These are phyloP conservation scores for Pichia sp. DNA, from an alignment of 1,139 yeast genomes.

Conservation along the genomic window DNA sequence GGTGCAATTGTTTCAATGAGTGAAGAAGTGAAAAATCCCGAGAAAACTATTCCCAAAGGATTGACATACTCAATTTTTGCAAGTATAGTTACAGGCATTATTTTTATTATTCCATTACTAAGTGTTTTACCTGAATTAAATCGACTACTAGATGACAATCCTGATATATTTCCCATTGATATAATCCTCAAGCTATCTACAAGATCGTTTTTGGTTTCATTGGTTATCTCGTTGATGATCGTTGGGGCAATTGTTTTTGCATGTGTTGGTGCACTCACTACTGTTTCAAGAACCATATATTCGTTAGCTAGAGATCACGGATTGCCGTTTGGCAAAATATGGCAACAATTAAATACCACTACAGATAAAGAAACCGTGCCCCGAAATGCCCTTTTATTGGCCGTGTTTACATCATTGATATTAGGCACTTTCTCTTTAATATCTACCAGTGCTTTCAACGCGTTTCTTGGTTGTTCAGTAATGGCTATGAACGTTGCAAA, in stretches of 20 bases:
- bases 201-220: conserved; percentile 61
- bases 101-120: conserved; percentile 67
- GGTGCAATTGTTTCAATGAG: conserved; percentile 79
- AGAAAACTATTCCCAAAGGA: conserved; percentile 74
- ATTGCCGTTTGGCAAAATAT: conserved; percentile 61
- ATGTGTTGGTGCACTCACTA: conserved; percentile 74
- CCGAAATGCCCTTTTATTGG: conserved; percentile 63
- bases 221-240: conserved; percentile 61
- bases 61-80: conserved; percentile 62
- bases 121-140: conserved; percentile 66
- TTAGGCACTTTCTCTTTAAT: conserved; percentile 64
- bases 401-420: conserved; percentile 61
- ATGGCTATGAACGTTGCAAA: conserved; percentile 73
- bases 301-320: conserved; percentile 91
- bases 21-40: conserved; percentile 77
- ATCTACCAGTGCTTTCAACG: conserved; percentile 74
- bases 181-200: conserved; percentile 68
- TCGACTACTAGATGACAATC: conserved; percentile 52
- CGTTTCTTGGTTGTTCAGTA: conserved; percentile 85
- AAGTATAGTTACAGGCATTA: conserved; percentile 63
- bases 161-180: conserved; percentile 53
- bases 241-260: conserved; percentile 73
- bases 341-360: conserved; percentile 60
- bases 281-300: conserved; percentile 82
- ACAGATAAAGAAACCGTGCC: conserved; percentile 60